Conservation (phyloP, 805 yeast genomes). For the Saccharomycopsis vini region DNA sequence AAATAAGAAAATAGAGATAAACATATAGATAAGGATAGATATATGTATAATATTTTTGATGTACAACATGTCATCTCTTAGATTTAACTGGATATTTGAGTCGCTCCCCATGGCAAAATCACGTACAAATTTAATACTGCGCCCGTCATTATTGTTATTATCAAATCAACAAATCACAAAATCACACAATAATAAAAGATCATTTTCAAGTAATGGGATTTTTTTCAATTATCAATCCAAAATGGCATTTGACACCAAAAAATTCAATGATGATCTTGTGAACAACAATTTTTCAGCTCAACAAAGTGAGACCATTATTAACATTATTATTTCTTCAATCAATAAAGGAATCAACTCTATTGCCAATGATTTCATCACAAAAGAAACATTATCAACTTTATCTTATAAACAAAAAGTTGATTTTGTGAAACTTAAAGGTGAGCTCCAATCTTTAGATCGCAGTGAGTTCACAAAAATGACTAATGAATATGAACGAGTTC, state of each 20-base stretch:
- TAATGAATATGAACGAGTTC: conserved; percentile 79
- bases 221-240: too few species aligned
- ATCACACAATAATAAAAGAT: too few species aligned
- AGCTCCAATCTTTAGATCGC: conserved; percentile 78
- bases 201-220: too few species aligned
- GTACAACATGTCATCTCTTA: too few species aligned
- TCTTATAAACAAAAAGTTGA: conserved; percentile 96
- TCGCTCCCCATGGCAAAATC: too few species aligned
- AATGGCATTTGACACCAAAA: conserved; percentile 49
- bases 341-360: conserved; percentile 73
- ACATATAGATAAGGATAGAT: too few species aligned
- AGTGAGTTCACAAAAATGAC: conserved; percentile 74
- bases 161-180: too few species aligned
- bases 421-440: conserved; percentile 89
- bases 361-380: conserved; percentile 70
- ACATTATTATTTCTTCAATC: conserved; percentile 62
- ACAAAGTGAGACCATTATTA: conserved; percentile 76
- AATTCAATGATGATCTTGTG: conserved; percentile 52
- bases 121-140: too few species aligned
- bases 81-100: too few species aligned
- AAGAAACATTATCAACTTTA: conserved; percentile 72
- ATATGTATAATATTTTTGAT: too few species aligned
- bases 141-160: too few species aligned
- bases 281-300: conserved; percentile 61
- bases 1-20: too few species aligned